phyloP scores from a whole-genome alignment of 1,284 basidiomycete species.

The Microbotryum silenes-acaulis region DNA sequence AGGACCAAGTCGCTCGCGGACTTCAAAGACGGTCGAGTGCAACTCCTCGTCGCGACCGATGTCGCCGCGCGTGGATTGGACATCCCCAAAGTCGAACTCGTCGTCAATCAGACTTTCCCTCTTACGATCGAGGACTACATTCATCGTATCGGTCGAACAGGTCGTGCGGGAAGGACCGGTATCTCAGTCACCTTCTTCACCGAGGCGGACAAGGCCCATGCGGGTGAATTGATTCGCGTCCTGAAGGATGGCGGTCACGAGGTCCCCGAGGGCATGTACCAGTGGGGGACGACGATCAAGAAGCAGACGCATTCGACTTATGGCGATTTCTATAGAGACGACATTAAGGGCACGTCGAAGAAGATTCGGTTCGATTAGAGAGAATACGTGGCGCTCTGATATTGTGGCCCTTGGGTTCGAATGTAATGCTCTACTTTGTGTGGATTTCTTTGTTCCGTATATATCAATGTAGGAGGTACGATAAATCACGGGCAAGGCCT shows the following conservation, averaged over 20 bases:
- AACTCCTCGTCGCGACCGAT: slow-evolving; percentile 90
- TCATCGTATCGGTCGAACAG: slow-evolving; percentile 93
- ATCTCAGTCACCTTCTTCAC: slow-evolving; percentile 93
- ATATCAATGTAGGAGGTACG: no score
- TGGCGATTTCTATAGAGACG: slow-evolving; percentile 71
- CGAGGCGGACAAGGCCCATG: slow-evolving; percentile 47
- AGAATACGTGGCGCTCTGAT: neutral
- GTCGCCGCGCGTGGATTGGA: slow-evolving; percentile 94
- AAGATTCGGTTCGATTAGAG: slow-evolving; percentile 69
- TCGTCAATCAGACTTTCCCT: slow-evolving; percentile 87
- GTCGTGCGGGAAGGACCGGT: slow-evolving; percentile 82
- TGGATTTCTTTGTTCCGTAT: no score
- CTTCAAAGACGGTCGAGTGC: slow-evolving; percentile 79
- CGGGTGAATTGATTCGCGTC: slow-evolving; percentile 88
- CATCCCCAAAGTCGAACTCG: slow-evolving; percentile 85
- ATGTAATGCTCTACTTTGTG: no score
- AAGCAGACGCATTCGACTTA: slow-evolving; percentile 56
- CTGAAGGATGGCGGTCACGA: slow-evolving; percentile 74
- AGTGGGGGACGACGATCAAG: slow-evolving; percentile 95
- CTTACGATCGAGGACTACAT: slow-evolving; percentile 80
- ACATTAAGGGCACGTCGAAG: slow-evolving; percentile 64
- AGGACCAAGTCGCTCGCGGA: slow-evolving; percentile 78
- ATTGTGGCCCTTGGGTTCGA: no score
- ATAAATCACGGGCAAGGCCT: no score
- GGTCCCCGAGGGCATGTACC: slow-evolving; percentile 64